Evolutionary conservation across 768 basidiomycete genomes (phyloP).

Genomic region (Tricholoma bakamatsutake): DNA sequence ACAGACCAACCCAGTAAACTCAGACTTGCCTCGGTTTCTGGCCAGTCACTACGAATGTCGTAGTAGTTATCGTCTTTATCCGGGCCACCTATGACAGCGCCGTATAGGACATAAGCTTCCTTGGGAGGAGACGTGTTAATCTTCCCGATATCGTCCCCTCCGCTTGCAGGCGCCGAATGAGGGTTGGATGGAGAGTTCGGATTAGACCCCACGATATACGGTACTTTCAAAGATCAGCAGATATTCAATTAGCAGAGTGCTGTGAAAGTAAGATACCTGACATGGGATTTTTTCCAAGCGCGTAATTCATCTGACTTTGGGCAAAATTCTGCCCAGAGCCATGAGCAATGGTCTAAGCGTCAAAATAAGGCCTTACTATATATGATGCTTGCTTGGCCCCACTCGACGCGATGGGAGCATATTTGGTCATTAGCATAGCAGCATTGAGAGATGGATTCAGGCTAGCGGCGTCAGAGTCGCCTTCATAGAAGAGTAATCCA

Average conservation of each 20-base stretch:
- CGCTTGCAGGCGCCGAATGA: constrained; percentile 85
- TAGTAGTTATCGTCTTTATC: constrained; percentile 69
- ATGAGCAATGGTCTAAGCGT: neutral
- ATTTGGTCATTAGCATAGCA: constrained; percentile 77
- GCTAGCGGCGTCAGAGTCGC: constrained; percentile 74
- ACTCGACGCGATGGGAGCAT: constrained; percentile 67
- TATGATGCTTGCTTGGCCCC: constrained; percentile 54
- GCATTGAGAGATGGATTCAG: constrained; percentile 85
- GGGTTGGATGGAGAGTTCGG: constrained; percentile 90
- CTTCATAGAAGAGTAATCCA: constrained; percentile 76
- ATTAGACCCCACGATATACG: constrained; percentile 85
- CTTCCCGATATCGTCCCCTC: constrained; percentile 61
- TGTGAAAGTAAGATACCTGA: constrained; percentile 41
- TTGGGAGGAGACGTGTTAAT: constrained; percentile 69
- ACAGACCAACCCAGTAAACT: neutral
- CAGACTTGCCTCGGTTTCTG: constrained; percentile 65
- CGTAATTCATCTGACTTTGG: constrained; percentile 73
- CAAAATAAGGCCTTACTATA: constrained; percentile 34
- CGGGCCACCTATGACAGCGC: constrained; percentile 87
- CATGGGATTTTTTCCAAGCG: constrained; percentile 88
- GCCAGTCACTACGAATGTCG: constrained; percentile 87
- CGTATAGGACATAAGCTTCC: constrained; percentile 78
- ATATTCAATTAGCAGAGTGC: neutral
- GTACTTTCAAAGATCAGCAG: constrained; percentile 33
- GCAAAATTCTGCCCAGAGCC: constrained; percentile 53